phyloP scores from a whole-genome alignment of 208 protist species.

The Novymonas esmeraldas region DNA sequence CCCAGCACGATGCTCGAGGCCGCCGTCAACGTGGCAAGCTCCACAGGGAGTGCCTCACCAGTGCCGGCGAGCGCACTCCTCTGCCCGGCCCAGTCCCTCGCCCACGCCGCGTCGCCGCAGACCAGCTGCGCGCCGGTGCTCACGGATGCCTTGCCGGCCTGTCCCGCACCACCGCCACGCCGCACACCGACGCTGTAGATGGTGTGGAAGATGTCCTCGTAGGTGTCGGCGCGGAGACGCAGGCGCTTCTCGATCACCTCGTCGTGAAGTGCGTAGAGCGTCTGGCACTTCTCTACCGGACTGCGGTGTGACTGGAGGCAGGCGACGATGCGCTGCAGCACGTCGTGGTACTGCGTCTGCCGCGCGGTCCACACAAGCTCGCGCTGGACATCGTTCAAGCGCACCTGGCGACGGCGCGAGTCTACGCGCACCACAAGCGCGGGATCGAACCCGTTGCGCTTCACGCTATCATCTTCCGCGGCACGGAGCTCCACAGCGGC shows the following conservation, averaged over 20 bases:
- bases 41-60: slow-evolving; percentile 36
- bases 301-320: slow-evolving; percentile 71
- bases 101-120: slow-evolving; percentile 8
- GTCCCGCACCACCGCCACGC: slow-evolving; percentile 22
- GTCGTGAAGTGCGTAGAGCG: slow-evolving; percentile 65
- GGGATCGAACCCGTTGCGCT: slow-evolving; percentile 44
- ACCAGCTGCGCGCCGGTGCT: slow-evolving; percentile 14
- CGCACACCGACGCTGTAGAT: slow-evolving; percentile 58
- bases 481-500: slow-evolving; percentile 14
- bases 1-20: slow-evolving; percentile 48
- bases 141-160: slow-evolving; percentile 15
- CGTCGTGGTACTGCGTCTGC: slow-evolving; percentile 56
- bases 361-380: slow-evolving; percentile 64
- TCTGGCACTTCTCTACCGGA: slow-evolving; percentile 66
- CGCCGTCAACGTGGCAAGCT: slow-evolving; percentile 39
- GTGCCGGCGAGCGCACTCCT: not conserved
- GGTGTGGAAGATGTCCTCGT: slow-evolving; percentile 81
- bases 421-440: slow-evolving; percentile 59
- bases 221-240: slow-evolving; percentile 77
- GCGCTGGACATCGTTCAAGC: slow-evolving; percentile 52
- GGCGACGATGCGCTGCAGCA: slow-evolving; percentile 53
- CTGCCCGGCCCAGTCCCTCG: slow-evolving; percentile 3
- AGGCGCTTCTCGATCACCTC: slow-evolving; percentile 62
- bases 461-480: slow-evolving; percentile 9
- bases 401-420: slow-evolving; percentile 35